A percentile compares a stretch with the other conserved stretches of the same genome.
Conservation (phyloP, 495 filamentous ascomycete genomes). For the Penicillium desertorum region DNA sequence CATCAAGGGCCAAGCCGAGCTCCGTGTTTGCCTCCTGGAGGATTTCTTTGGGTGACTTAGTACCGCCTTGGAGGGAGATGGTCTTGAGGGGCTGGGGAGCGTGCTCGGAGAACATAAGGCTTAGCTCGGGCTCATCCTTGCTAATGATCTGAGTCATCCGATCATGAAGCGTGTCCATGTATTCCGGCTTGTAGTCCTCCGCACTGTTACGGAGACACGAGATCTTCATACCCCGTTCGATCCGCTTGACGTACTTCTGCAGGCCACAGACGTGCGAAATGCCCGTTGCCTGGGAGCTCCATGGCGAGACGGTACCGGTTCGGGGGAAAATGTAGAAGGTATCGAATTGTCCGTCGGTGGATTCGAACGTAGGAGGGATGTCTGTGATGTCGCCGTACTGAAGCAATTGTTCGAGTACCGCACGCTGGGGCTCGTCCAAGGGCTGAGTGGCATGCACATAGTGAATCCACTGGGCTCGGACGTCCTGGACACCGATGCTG, state of each 20-base stretch:
- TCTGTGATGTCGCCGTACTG: conserved; percentile 59
- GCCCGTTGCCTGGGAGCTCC: conserved; percentile 93
- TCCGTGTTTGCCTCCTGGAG: conserved; percentile 79
- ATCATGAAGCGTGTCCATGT: conserved; percentile 76
- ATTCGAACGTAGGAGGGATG: conserved; percentile 43
- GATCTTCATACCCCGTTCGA: conserved; percentile 80
- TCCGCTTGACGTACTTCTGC: conserved; percentile 67
- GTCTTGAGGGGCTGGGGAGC: conserved; percentile 66
- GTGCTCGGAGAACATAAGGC: conserved; percentile 76
- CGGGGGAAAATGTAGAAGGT: conserved; percentile 75
- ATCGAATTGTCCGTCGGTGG: conserved; percentile 43
- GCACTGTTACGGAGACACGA: conserved; percentile 49
- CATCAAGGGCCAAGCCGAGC: conserved; percentile 82
- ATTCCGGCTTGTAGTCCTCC: conserved; percentile 50
- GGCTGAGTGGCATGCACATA: conserved; percentile 52
- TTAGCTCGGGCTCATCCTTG: conserved; percentile 61
- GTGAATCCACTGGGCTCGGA: conserved; percentile 65
- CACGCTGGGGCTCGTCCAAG: conserved; percentile 43
- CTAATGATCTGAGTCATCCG: conserved; percentile 87
- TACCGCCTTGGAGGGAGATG: conserved; percentile 65
- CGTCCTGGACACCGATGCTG: conserved; percentile 53
- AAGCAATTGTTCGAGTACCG: conserved; percentile 59
- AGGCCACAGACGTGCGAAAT: conserved; percentile 92
- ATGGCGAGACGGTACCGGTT: conserved; percentile 84
- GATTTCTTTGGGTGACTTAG: conserved; percentile 61